phyloP scores from a whole-genome alignment of 345 rosid species.

The Geranium rotundifolium region DNA sequence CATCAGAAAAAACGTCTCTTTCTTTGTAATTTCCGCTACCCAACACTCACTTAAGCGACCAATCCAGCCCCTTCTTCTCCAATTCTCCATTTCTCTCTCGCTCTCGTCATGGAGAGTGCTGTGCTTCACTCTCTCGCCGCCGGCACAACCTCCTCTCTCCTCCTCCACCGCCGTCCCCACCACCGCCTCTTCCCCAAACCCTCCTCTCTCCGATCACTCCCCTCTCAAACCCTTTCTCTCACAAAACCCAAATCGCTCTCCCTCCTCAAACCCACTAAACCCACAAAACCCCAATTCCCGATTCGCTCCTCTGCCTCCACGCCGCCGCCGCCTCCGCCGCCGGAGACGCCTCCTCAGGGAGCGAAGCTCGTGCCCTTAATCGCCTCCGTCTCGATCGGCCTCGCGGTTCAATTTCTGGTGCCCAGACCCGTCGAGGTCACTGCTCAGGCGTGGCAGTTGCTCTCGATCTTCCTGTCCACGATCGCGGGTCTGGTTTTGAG shows the following conservation, averaged over 20 bases:
- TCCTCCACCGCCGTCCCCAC: slow-evolving; percentile 5
- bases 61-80: too few relatives aligned
- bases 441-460: slow-evolving; percentile 79
- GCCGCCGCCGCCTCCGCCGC: neutral
- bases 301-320: slow-evolving; percentile 20
- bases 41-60: too few relatives aligned
- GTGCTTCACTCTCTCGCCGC: slow-evolving; percentile 47
- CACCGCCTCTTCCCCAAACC: slow-evolving; percentile 8
- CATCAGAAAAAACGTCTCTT: too few relatives aligned
- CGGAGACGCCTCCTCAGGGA: slow-evolving; percentile 23
- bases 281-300: slow-evolving; percentile 16
- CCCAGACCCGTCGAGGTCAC: slow-evolving; percentile 59
- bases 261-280: neutral
- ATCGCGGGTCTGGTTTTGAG: slow-evolving; percentile 79
- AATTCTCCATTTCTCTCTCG: too few relatives aligned
- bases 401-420: slow-evolving; percentile 48
- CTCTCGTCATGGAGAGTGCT: slow-evolving; percentile 48
- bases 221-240: slow-evolving; percentile 7
- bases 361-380: slow-evolving; percentile 56
- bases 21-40: too few relatives aligned
- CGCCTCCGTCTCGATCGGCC: slow-evolving; percentile 57
- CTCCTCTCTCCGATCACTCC: slow-evolving; percentile 17
- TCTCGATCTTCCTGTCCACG: slow-evolving; percentile 76
- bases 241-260: neutral
- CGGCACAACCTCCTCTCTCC: slow-evolving; percentile 22